Evolutionary conservation across 148 eudicot genomes (phyloP), one percentile per base, ranked within the genome.

Genomic region (Polygonum maritimum): DNA sequence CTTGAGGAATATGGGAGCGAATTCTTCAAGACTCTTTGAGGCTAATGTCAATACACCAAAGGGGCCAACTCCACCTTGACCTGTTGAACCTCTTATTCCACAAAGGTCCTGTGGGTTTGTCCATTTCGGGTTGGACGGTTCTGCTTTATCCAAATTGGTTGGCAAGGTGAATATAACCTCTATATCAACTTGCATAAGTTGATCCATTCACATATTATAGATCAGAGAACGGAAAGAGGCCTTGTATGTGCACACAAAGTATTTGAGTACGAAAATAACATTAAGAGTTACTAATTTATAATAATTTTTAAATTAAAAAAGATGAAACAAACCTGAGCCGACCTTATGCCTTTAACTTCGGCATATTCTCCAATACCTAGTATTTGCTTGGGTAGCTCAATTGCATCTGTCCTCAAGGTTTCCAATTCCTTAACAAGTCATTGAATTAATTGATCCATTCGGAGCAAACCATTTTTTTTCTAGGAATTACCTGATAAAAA

Each of bases 31-130:
- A 0, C 84, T 48, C 3, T 76, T 10, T 0, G 90, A 83, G 47
- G 90, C 89, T 22, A 89, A 71, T 10, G 87, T 78, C 3, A 89
- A 69, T 19, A 87, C 75, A 71, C 97, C 95, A 58, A 94, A 94
- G 18, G 95, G 97, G 4, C 98, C 92, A 14, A 94, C 74, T 71
- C 98, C 86, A 11, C 90, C 90, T 38, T 63, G 74, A 5, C 77
- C 79, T 0, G 83, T 83, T 49, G 92, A 82, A 15, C 86, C 89
- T 83, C 47, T 84, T 52, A 52, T 69, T 52, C 69, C 72, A 44
- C 92, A 89, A 36, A 89, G 65, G 16, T 79, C 49, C 78, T 89
- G 83, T 0, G 90, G 83, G 48, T 85, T 80, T 19, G 15, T 72
- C 92, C 92, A 89, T 10, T 67, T 87, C 1, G 81, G 80, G 74